Base-by-base conservation (phyloP, 257 asterid genomes). In the Lycium ferocissimum region DNA sequence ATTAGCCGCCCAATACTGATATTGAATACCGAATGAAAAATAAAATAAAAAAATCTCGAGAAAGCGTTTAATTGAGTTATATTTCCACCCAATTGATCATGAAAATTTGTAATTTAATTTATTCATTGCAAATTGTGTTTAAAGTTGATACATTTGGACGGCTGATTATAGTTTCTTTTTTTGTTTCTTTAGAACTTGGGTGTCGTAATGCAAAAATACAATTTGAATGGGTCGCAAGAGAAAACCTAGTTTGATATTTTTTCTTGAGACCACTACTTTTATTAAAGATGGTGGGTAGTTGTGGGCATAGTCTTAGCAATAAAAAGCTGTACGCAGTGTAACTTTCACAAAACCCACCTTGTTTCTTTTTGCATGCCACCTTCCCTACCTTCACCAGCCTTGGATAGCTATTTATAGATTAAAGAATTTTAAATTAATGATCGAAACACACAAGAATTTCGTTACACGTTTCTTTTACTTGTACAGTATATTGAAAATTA, bases 241-340 rank as follows among this genome's bases (percentile, higher is more conserved):
- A 26, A 78, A 78, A 51, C 82, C 65, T 78, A 53, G 65, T 76
- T 22, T 76, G 63, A 13, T 69, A 3, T 76, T 53, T 76, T 76
- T 53, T 7, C 3, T 53, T 14, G 33, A 53, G 33, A 53, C 65
- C 33, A 14, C 82, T 7, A 4, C 49, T 78, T 43, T 78, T 53
- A 78, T 14, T 6, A 53, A 53, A 53, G 2, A 5, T 78, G 65
- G 58, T 78, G 65, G 47, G 33, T 33, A 53, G 65, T 14, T 75
- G 82, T 53, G 82, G 82, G 82, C 65, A 53, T n/a, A 78, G 65
- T 76, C 82, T 26, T 51, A 15, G 14, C 14, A 51, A 51, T 33
- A 53, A 53, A 78, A 53, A 53, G 65, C 26, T 53, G 43, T 14
- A 14, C 65, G 2, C 17, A 40, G 54, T 78, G 82, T 53, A 53